Conservation (phyloP, 768 basidiomycete genomes). For the Amanita brunnescens region DNA sequence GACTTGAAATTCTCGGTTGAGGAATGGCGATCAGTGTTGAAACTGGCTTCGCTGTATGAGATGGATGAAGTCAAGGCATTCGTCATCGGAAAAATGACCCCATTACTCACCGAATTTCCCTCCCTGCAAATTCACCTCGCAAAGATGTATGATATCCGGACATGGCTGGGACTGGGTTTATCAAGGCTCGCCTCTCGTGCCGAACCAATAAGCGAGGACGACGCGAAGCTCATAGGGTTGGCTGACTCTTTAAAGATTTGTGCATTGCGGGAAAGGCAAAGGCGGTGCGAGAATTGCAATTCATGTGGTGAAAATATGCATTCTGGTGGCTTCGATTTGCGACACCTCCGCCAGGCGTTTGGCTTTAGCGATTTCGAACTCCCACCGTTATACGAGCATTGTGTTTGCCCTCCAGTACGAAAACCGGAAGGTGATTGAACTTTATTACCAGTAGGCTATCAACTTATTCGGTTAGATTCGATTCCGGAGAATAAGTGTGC, state of each 20-base stretch:
- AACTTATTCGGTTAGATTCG: too few species aligned
- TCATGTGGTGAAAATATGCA: too few species aligned
- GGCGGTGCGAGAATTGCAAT: conserved; percentile 4
- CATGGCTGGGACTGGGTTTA: neutral
- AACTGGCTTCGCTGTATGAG: neutral
- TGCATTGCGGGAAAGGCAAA: conserved; percentile 3
- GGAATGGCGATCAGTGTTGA: conserved; percentile 1
- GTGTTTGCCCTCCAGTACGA: too few species aligned
- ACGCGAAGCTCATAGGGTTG: neutral
- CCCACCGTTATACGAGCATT: too few species aligned
- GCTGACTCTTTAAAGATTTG: neutral
- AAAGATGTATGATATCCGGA: neutral
- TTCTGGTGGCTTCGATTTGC: too few species aligned
- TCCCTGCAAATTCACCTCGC: neutral
- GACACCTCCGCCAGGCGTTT: too few species aligned
- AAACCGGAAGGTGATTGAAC: too few species aligned
- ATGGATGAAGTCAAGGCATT: neutral
- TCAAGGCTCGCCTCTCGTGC: neutral
- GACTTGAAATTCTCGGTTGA: neutral
- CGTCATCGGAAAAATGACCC: neutral
- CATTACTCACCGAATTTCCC: neutral
- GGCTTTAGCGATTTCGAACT: too few species aligned
- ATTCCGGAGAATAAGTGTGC: too few species aligned
- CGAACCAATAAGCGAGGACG: neutral
- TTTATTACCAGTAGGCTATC: too few species aligned